These are phyloP conservation scores for Aureobasidium musti DNA, from an alignment of 2,329 filamentous ascomycete species.

Conservation along the genomic window DNA sequence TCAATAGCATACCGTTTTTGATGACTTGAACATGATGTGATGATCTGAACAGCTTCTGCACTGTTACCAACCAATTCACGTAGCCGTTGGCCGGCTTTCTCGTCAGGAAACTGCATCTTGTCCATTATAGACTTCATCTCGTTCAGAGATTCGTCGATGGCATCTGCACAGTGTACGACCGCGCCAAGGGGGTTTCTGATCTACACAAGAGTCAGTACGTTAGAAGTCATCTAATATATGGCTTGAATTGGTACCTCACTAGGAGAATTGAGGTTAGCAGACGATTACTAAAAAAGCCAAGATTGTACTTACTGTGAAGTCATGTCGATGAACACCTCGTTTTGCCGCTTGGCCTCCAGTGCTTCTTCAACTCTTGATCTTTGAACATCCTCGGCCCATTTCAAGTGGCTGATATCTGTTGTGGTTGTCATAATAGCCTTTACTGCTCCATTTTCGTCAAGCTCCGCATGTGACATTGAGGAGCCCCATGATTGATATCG, in stretches of 20 bases:
- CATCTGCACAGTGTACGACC: slow-evolving; percentile 32
- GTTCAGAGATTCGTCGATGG: slow-evolving; percentile 30
- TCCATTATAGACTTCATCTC: slow-evolving; percentile 29
- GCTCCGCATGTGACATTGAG: slow-evolving; percentile 33
- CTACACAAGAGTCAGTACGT: slow-evolving; percentile 1
- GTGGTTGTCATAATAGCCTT: slow-evolving; percentile 48
- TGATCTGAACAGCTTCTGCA: slow-evolving; percentile 45
- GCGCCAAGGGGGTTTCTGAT: slow-evolving; percentile 34
- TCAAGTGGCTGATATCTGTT: slow-evolving; percentile 50
- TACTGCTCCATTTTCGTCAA: slow-evolving; percentile 40
- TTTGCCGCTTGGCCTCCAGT: slow-evolving; percentile 30
- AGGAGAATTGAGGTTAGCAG: slow-evolving; percentile 20
- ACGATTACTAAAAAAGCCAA: background rate
- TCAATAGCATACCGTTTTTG: slow-evolving; percentile 42
- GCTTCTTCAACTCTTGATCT: slow-evolving; percentile 39
- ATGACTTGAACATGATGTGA: slow-evolving; percentile 51
- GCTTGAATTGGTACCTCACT: slow-evolving; percentile 17
- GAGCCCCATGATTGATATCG: slow-evolving; percentile 32
- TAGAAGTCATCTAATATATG: background rate
- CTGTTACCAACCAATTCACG: slow-evolving; percentile 39
- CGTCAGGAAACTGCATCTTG: slow-evolving; percentile 25
- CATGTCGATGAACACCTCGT: slow-evolving; percentile 43
- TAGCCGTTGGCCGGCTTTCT: slow-evolving; percentile 32
- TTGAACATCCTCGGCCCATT: slow-evolving; percentile 48
- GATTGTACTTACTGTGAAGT: slow-evolving; percentile 43